These are phyloP conservation scores for Madurella mycetomatis DNA, from an alignment of 2,329 filamentous ascomycete genomes.

Conservation along the genomic window DNA sequence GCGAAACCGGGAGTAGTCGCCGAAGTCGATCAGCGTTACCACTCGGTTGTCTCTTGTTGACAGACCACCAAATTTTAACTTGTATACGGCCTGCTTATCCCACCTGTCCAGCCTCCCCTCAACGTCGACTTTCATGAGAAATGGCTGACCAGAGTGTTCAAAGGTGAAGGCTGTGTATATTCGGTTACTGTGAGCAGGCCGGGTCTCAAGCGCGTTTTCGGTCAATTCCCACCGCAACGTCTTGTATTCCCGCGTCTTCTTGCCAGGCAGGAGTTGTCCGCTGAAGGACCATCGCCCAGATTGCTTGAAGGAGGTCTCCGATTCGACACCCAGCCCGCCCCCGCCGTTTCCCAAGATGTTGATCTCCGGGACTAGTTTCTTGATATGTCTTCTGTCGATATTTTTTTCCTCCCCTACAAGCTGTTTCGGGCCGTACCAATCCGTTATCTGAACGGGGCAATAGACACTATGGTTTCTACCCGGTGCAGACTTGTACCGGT, in stretches of 20 bases:
- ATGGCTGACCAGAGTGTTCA: constrained; percentile 19
- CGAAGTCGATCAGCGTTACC: too few species aligned
- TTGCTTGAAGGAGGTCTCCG: constrained; percentile 9
- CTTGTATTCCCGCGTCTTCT: constrained; percentile 14
- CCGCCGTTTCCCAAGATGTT: constrained; percentile 16
- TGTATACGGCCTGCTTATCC: constrained; percentile 8
- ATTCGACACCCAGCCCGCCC: constrained; percentile 16
- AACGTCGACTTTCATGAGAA: constrained; percentile 24
- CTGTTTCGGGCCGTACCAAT: constrained; percentile 19
- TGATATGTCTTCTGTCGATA: constrained; percentile 9
- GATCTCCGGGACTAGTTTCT: constrained; percentile 12
- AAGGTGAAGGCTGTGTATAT: constrained; percentile 22
- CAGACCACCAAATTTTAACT: constrained; percentile 16
- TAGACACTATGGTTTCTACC: background rate
- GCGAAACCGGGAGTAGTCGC: too few species aligned
- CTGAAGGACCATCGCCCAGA: constrained; percentile 17
- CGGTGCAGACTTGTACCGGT: background rate
- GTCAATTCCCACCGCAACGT: constrained; percentile 15
- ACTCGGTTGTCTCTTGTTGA: constrained; percentile 7
- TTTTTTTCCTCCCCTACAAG: constrained; percentile 12
- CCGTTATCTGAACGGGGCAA: constrained; percentile 19
- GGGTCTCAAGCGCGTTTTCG: constrained; percentile 15
- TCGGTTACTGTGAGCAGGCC: constrained; percentile 15
- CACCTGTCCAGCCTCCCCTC: constrained; percentile 16
- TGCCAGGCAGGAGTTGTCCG: constrained; percentile 15